These are phyloP conservation scores for Fomitopsis serialis DNA, from an alignment of 768 basidiomycete genomes.

Conservation along the genomic window DNA sequence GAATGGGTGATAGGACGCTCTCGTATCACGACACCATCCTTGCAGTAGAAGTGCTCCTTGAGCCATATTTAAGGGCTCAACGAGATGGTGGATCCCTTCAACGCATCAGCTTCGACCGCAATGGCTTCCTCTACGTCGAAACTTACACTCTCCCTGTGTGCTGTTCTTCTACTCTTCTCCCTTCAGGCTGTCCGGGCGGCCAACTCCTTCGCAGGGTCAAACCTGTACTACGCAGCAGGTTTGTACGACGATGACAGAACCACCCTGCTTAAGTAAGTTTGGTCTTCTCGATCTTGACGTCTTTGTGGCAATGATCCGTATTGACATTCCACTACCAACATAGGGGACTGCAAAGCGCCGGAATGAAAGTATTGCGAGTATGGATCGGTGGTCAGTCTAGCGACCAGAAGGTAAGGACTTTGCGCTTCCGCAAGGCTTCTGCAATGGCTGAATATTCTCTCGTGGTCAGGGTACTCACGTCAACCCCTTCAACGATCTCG, in stretches of 20 bases:
- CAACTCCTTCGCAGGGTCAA: constrained; percentile 19
- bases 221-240: constrained; percentile 22
- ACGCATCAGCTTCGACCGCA: too few species aligned
- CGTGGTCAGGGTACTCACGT: constrained; percentile 22
- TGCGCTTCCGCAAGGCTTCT: not conserved
- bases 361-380: constrained; percentile 21
- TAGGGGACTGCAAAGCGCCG: constrained; percentile 18
- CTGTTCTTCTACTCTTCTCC: not conserved
- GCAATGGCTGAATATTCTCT: not conserved
- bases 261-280: constrained; percentile 12
- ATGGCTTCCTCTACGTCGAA: not conserved
- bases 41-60: too few species aligned
- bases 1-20: too few species aligned
- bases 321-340: too few species aligned
- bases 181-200: constrained; percentile 3
- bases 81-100: too few species aligned
- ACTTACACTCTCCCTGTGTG: not conserved
- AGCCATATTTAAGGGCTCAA: too few species aligned
- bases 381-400: constrained; percentile 19
- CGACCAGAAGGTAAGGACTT: constrained; percentile 11
- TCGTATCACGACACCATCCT: too few species aligned
- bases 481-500: constrained; percentile 26
- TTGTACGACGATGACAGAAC: constrained; percentile 11
- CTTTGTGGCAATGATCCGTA: too few species aligned
- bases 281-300: not conserved